Percentiles rank a stretch among this genome's conserved stretches.
These are phyloP conservation scores for Nothophaeocryptopus gaeumannii DNA, from an alignment of 2,329 filamentous ascomycete genomes.

Conservation along the genomic window DNA sequence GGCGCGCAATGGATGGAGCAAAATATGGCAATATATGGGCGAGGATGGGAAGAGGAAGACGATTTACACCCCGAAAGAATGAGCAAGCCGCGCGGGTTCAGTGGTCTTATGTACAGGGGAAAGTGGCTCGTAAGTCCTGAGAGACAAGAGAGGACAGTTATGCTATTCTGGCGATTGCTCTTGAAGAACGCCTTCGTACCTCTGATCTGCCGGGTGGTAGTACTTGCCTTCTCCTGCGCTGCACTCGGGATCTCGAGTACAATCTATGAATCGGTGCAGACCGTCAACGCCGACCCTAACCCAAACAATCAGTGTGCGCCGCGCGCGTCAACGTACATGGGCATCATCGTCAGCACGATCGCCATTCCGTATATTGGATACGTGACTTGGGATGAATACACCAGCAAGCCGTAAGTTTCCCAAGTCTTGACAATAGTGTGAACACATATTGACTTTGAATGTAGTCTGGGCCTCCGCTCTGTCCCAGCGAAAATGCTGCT, in stretches of 20 bases:
- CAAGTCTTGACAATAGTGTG: not conserved
- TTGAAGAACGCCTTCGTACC: conserved; percentile 83
- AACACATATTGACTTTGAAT: conserved; percentile 11
- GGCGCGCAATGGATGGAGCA: conserved; percentile 48
- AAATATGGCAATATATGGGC: conserved; percentile 47
- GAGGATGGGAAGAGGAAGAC: conserved; percentile 55
- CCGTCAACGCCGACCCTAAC: conserved; percentile 36
- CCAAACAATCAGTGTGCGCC: conserved; percentile 39
- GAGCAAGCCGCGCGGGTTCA: conserved; percentile 44
- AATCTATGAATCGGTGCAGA: conserved; percentile 58
- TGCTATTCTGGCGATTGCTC: conserved; percentile 53
- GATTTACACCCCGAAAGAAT: conserved; percentile 37
- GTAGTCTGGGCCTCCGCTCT: conserved; percentile 70
- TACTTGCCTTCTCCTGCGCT: conserved; percentile 77
- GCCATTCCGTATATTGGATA: conserved; percentile 88
- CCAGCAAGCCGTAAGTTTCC: conserved; percentile 67
- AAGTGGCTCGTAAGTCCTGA: conserved; percentile 45
- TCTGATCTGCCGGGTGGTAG: conserved; percentile 74
- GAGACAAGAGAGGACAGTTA: conserved; percentile 33
- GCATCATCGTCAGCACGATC: conserved; percentile 82
- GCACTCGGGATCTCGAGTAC: conserved; percentile 75
- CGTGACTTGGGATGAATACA: conserved; percentile 96
- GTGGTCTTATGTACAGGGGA: conserved; percentile 29
- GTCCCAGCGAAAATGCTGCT: conserved; percentile 83
- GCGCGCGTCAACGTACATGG: conserved; percentile 73